phyloP scores from a whole-genome alignment of 2,329 filamentous ascomycete species.

The Triangularia verruculosa region DNA sequence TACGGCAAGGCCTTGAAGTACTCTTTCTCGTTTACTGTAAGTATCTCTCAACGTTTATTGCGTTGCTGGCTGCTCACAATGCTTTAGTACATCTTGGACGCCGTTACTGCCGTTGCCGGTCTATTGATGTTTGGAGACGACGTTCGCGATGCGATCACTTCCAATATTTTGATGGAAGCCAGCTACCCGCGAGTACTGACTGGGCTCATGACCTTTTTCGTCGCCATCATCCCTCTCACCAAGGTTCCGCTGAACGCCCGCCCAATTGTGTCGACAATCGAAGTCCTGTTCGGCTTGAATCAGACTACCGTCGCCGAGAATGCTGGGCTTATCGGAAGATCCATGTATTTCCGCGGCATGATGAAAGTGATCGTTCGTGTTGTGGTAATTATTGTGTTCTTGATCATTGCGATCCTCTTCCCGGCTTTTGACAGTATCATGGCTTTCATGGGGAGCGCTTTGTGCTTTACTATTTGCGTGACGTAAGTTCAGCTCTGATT shows the following conservation, averaged over 20 bases:
- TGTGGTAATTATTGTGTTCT: constrained; percentile 65
- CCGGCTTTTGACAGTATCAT: constrained; percentile 88
- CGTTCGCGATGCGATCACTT: constrained; percentile 86
- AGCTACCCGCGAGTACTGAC: constrained; percentile 73
- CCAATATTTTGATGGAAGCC: constrained; percentile 73
- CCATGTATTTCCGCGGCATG: constrained; percentile 54
- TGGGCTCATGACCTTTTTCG: constrained; percentile 78
- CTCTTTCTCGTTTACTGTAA: constrained; percentile 81
- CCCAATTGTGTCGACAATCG: constrained; percentile 81
- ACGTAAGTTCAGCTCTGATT: constrained; percentile 49
- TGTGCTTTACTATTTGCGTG: constrained; percentile 93
- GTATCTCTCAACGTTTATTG: constrained; percentile 32
- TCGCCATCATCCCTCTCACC: constrained; percentile 89
- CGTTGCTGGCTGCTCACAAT: neutral
- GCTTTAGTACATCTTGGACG: constrained; percentile 70
- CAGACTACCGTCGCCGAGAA: constrained; percentile 43
- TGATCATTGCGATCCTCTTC: constrained; percentile 66
- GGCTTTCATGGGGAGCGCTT: constrained; percentile 81
- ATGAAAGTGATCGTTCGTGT: constrained; percentile 63
- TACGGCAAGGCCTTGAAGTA: constrained; percentile 71
- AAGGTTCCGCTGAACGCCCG: constrained; percentile 91
- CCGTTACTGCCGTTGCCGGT: constrained; percentile 76
- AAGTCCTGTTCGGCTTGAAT: constrained; percentile 76
- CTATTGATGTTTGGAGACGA: constrained; percentile 91
- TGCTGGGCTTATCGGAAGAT: constrained; percentile 50